Conservation (phyloP, 1,284 basidiomycete species). For the Ganoderma multipileum region DNA sequence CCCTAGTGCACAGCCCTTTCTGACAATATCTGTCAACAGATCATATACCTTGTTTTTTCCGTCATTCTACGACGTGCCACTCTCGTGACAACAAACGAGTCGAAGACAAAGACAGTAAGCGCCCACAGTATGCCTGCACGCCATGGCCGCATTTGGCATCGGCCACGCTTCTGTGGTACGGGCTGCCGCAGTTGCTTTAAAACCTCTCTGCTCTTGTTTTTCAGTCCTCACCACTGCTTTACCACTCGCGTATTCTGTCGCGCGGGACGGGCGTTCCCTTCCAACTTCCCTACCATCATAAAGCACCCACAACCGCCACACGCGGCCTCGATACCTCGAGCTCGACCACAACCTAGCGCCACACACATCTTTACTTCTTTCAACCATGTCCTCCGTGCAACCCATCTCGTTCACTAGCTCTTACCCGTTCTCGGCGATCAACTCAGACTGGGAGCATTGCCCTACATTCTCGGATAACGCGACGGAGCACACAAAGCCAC, state of each 20-base stretch:
- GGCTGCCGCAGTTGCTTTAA: background rate
- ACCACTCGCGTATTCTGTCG: background rate
- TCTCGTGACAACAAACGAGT: background rate
- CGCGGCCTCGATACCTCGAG: background rate
- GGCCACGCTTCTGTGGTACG: background rate
- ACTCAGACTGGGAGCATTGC: background rate
- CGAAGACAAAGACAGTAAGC: conserved; percentile 1
- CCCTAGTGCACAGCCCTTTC: background rate
- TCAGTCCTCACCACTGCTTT: background rate
- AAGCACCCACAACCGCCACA: conserved; percentile 1
- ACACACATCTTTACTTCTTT: background rate
- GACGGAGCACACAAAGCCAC: background rate
- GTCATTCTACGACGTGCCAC: background rate
- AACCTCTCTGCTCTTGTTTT: too few species aligned
- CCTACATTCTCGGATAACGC: background rate
- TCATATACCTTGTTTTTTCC: background rate
- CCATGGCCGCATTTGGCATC: background rate
- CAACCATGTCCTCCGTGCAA: background rate
- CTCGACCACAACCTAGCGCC: background rate
- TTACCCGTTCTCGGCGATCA: background rate
- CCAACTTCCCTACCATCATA: background rate
- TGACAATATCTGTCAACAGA: background rate
- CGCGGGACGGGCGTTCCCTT: background rate
- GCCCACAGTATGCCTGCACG: background rate
- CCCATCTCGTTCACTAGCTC: background rate